Conservation (phyloP, 2,329 filamentous ascomycete species). For the Chaetomium sp. region DNA sequence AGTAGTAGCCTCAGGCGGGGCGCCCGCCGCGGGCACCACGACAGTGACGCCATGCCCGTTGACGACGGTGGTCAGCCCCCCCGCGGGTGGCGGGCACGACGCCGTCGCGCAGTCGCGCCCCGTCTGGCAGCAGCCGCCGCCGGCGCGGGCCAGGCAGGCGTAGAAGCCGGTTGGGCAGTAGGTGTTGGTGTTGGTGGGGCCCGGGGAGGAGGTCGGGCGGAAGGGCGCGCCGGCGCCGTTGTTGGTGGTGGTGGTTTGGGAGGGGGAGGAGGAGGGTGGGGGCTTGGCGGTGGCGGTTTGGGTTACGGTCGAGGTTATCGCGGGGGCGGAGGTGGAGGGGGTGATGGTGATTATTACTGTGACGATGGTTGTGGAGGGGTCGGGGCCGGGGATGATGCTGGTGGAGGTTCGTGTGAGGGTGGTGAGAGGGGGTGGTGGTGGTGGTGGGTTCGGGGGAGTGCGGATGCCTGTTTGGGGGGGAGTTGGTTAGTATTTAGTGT, state of each 20-base stretch:
- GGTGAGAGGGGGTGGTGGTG: conserved; percentile 25
- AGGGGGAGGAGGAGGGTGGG: background rate
- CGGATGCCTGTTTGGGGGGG: conserved; percentile 39
- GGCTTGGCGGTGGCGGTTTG: conserved; percentile 43
- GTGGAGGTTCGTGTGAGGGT: conserved; percentile 47
- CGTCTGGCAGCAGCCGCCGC: conserved; percentile 83
- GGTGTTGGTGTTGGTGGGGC: background rate
- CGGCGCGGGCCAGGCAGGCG: conserved; percentile 80
- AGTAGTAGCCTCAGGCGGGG: conserved; percentile 39
- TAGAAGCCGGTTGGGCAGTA: conserved; percentile 90
- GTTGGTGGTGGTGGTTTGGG: background rate
- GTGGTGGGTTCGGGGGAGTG: conserved; percentile 27
- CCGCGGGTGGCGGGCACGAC: conserved; percentile 66
- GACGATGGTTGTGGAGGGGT: conserved; percentile 47
- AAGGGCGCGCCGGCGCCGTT: conserved; percentile 50
- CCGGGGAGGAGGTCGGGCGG: conserved; percentile 49
- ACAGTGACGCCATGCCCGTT: conserved; percentile 67
- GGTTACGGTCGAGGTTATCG: conserved; percentile 44
- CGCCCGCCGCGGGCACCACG: conserved; percentile 60
- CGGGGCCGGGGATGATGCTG: conserved; percentile 40
- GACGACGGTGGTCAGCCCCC: conserved; percentile 61
- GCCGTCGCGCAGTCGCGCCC: conserved; percentile 82
- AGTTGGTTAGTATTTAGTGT: background rate
- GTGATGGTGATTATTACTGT: conserved; percentile 46
- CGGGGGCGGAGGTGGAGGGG: conserved; percentile 37